A percentile compares a stretch with the other conserved stretches of the same genome.
phyloP scores from a whole-genome alignment of 768 basidiomycete genomes.

The Kwoniella europaea region DNA sequence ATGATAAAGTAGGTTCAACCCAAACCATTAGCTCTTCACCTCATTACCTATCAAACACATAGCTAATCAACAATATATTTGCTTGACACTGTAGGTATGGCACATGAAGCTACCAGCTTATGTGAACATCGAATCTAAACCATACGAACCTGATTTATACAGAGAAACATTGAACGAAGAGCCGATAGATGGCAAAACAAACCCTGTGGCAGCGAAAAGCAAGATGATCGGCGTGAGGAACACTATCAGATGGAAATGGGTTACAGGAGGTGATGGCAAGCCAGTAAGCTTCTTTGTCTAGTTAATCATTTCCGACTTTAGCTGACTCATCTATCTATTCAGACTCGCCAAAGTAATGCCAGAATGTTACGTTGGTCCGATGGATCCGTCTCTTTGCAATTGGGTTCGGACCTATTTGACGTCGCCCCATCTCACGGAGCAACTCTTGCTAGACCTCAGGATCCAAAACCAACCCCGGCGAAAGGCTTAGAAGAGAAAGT shows the following conservation, averaged over 20 bases:
- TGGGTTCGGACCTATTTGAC: constrained; percentile 94
- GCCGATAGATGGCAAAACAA: constrained; percentile 63
- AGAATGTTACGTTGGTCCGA: constrained; percentile 95
- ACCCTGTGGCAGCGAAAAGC: constrained; percentile 65
- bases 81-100: constrained; percentile 70
- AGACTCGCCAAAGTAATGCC: constrained; percentile 87
- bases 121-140: constrained; percentile 83
- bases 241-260: constrained; percentile 95
- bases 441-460: constrained; percentile 25
- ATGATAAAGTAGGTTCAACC: constrained; percentile 71
- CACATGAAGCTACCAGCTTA: constrained; percentile 92
- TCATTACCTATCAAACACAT: too few species aligned
- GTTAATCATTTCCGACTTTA: neutral
- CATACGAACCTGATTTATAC: constrained; percentile 68
- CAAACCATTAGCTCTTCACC: too few species aligned
- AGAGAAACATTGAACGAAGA: constrained; percentile 79
- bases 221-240: constrained; percentile 90
- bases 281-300: constrained; percentile 66
- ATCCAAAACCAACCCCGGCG: constrained; percentile 21
- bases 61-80: too few species aligned
- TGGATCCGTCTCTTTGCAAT: constrained; percentile 82
- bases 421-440: constrained; percentile 60
- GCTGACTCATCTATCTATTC: constrained; percentile 6
- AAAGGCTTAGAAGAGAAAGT: constrained; percentile 6
- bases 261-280: constrained; percentile 71